Evolutionary conservation across 225 moss, liverwort and hornwort genomes (phyloP).

Genomic region (Marchantia polymorpha): DNA sequence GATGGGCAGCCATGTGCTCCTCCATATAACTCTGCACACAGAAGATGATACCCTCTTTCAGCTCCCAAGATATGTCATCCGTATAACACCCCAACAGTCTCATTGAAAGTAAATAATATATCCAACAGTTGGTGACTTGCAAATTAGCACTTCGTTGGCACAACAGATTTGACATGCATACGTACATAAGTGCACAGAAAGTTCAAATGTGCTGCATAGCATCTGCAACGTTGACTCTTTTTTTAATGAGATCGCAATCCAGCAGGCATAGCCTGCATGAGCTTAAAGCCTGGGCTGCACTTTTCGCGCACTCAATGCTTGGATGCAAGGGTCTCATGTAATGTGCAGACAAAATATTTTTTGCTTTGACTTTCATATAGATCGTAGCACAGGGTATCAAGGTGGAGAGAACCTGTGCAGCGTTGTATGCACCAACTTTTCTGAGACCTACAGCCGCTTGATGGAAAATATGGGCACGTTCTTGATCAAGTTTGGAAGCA

Average conservation of each 20-base stretch:
- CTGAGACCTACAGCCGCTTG: slow-evolving; percentile 68
- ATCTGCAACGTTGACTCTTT: background rate
- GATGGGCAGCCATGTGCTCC: slow-evolving; percentile 47
- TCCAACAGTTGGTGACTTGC: background rate
- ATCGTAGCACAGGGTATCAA: background rate
- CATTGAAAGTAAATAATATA: too few relatives aligned
- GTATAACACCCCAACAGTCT: background rate
- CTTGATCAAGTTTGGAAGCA: slow-evolving; percentile 52
- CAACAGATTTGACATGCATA: background rate
- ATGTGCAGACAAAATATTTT: background rate
- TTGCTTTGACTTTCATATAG: background rate
- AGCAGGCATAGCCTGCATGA: background rate
- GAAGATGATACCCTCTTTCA: background rate
- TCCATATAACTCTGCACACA: slow-evolving; percentile 63
- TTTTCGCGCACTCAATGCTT: too few relatives aligned
- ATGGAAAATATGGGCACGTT: slow-evolving; percentile 66
- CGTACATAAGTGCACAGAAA: background rate
- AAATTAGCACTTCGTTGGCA: background rate
- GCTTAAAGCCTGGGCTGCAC: background rate
- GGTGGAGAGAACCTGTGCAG: slow-evolving; percentile 57
- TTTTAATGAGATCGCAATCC: background rate
- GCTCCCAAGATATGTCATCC: background rate
- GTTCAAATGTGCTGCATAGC: background rate
- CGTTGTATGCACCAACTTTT: slow-evolving; percentile 58
- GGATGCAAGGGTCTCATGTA: too few relatives aligned